Conservation (phyloP, 768 basidiomycete genomes). For the Rhizopogon vulgaris region DNA sequence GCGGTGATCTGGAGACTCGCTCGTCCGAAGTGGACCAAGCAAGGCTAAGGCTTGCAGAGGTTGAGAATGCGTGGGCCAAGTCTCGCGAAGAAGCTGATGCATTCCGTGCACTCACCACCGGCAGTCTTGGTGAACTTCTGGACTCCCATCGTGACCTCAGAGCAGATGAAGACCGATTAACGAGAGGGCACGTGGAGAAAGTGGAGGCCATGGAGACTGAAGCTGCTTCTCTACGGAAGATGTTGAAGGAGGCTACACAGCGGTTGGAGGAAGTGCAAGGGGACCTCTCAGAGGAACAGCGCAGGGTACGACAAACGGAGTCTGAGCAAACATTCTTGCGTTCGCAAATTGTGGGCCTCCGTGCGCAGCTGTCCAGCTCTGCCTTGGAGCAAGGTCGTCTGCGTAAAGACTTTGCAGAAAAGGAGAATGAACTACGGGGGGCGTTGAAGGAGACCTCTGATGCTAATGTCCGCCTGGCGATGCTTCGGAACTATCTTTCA, state of each 20-base stretch:
- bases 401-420: constrained; percentile 61
- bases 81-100: constrained; percentile 92
- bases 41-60: constrained; percentile 61
- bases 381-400: constrained; percentile 62
- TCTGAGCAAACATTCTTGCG: constrained; percentile 57
- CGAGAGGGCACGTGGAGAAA: constrained; percentile 78
- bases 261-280: constrained; percentile 63
- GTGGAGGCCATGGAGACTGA: constrained; percentile 76
- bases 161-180: constrained; percentile 73
- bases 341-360: constrained; percentile 68
- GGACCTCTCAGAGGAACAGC: constrained; percentile 63
- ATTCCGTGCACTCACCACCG: constrained; percentile 80
- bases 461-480: constrained; percentile 63
- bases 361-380: constrained; percentile 64
- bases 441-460: constrained; percentile 63
- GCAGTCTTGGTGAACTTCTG: constrained; percentile 77
- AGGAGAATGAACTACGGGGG: constrained; percentile 60
- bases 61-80: constrained; percentile 88
- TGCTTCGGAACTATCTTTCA: constrained; percentile 79
- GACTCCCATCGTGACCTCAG: constrained; percentile 83
- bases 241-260: constrained; percentile 74
- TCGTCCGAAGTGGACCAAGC: constrained; percentile 69
- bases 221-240: constrained; percentile 62
- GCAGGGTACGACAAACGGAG: constrained; percentile 57
- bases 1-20: constrained; percentile 74